phyloP scores from a whole-genome alignment of 1,284 basidiomycete genomes.

The Thecaphora frezii region DNA sequence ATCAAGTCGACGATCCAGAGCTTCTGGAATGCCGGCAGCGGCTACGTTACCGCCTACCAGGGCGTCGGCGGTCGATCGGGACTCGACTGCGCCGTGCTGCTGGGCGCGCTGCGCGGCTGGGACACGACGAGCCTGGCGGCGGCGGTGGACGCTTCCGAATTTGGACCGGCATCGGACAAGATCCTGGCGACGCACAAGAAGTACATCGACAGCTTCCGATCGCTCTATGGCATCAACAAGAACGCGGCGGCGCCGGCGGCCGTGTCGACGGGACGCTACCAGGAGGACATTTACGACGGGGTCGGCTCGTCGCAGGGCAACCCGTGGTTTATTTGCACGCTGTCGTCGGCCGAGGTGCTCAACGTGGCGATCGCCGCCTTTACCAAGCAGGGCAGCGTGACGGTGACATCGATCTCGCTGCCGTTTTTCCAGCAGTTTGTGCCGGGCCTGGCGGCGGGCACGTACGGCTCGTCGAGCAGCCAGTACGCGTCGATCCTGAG shows the following conservation, averaged over 20 bases:
- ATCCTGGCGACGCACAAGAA: conserved; percentile 36
- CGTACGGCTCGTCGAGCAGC: conserved; percentile 8
- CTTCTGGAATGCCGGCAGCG: conserved; percentile 28
- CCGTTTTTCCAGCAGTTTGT: conserved; percentile 38
- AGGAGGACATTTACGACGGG: conserved; percentile 32
- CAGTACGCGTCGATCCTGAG: conserved; percentile 19
- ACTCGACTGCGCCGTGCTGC: conserved; percentile 35
- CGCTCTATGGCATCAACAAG: conserved; percentile 35
- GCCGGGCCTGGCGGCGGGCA: conserved; percentile 15
- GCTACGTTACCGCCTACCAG: conserved; percentile 37
- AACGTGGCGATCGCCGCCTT: conserved; percentile 27
- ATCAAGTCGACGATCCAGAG: conserved; percentile 28
- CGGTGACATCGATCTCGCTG: conserved; percentile 23
- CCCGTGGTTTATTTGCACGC: conserved; percentile 46
- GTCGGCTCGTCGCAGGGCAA: conserved; percentile 28
- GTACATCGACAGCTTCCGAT: conserved; percentile 40
- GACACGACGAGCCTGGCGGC: conserved; percentile 15
- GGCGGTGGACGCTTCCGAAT: conserved; percentile 17
- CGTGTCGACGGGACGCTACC: conserved; percentile 35
- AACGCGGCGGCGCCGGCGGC: conserved; percentile 24
- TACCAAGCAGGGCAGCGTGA: conserved; percentile 11
- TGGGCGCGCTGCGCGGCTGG: conserved; percentile 36
- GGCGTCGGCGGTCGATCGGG: conserved; percentile 26
- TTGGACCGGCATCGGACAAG: conserved; percentile 34
- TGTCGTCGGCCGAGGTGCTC: conserved; percentile 37